Conservation (phyloP, 129 eudicot genomes). For the Saposhnikovia divaricata region DNA sequence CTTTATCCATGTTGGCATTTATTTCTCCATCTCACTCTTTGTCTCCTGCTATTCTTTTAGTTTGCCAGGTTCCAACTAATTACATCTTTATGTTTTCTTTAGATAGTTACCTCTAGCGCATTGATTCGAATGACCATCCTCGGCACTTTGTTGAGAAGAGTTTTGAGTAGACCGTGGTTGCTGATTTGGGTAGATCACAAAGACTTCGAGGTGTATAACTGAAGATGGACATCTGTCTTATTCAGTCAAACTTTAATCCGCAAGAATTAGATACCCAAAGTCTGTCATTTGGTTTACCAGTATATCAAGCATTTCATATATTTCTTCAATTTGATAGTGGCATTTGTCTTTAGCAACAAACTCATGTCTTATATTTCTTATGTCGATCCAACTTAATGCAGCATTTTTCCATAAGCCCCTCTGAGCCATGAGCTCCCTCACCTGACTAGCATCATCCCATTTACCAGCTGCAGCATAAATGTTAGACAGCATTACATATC, state of each 20-base stretch:
- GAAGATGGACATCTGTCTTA: background rate
- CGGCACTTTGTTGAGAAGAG: background rate
- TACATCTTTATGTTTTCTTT: background rate
- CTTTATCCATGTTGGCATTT: background rate
- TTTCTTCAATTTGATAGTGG: background rate
- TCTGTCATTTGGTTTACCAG: conserved; percentile 33
- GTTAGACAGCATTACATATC: conserved; percentile 37
- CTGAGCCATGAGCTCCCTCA: conserved; percentile 22
- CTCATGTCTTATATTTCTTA: conserved; percentile 21
- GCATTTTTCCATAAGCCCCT: conserved; percentile 32
- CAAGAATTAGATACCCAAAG: conserved; percentile 11
- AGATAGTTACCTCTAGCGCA: background rate
- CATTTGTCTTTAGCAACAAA: conserved; percentile 26
- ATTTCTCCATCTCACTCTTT: background rate
- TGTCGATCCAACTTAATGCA: conserved; percentile 39
- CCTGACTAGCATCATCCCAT: conserved; percentile 28
- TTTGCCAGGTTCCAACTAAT: background rate
- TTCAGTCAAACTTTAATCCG: background rate
- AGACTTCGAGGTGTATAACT: background rate
- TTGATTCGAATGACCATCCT: background rate
- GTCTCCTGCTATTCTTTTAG: background rate
- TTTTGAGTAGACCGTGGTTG: background rate
- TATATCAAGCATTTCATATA: conserved; percentile 22
- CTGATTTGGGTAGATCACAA: background rate
- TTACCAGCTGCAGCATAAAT: conserved; percentile 31